These are phyloP conservation scores for Coemansia sp. DNA, from an alignment of 192 early-diverging fungal genomes.

Conservation along the genomic window DNA sequence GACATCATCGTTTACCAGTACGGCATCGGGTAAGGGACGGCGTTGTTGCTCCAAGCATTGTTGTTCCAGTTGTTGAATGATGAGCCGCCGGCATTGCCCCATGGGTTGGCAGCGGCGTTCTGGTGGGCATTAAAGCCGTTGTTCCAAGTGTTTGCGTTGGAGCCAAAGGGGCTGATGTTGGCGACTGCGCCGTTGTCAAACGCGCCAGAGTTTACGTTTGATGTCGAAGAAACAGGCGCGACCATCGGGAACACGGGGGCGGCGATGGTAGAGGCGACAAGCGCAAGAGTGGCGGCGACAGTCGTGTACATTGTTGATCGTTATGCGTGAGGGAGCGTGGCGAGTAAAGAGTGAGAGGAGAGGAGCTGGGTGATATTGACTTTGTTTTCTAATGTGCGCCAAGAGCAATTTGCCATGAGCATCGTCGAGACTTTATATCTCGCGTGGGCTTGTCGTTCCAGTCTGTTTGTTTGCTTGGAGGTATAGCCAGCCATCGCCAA, in stretches of 20 bases:
- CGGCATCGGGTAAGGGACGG: slow-evolving; percentile 29
- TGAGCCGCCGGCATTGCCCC: slow-evolving; percentile 50
- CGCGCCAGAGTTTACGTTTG: slow-evolving; percentile 49
- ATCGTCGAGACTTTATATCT: not conserved
- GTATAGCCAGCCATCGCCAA: not conserved
- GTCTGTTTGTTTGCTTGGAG: not conserved
- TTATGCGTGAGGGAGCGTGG: not conserved
- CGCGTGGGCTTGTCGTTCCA: not conserved
- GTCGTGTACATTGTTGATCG: slow-evolving; percentile 15
- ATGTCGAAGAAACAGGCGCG: slow-evolving; percentile 27
- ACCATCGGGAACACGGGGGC: slow-evolving; percentile 31
- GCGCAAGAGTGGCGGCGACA: slow-evolving; percentile 1
- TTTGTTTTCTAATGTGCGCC: no score
- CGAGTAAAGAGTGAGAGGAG: no score
- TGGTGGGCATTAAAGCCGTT: slow-evolving; percentile 52
- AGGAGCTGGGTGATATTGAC: not conserved
- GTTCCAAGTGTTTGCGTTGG: slow-evolving; percentile 47
- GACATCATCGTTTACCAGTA: slow-evolving; percentile 30
- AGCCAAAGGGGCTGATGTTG: slow-evolving; percentile 41
- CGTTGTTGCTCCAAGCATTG: slow-evolving; percentile 55
- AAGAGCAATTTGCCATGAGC: not conserved
- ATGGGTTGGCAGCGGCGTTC: slow-evolving; percentile 42
- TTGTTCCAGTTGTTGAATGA: slow-evolving; percentile 59
- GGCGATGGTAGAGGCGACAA: slow-evolving; percentile 18
- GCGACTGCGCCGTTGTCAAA: slow-evolving; percentile 43